phyloP scores from a whole-genome alignment of 148 eudicot genomes.

The Vaccinium macrocarpon region DNA sequence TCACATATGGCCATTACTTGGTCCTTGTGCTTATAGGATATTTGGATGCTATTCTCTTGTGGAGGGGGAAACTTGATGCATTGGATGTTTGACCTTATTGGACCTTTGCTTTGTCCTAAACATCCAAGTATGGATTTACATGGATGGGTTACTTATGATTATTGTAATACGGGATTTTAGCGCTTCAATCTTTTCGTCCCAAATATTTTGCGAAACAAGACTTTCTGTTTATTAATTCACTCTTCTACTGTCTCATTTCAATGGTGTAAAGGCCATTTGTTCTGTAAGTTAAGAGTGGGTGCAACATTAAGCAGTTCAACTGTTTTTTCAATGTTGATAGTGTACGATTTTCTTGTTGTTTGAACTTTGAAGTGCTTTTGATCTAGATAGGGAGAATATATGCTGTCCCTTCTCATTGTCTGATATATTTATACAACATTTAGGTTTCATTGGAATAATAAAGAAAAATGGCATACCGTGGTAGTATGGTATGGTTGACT shows the following conservation, averaged over 20 bases:
- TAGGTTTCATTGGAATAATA: background rate
- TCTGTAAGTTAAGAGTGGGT: background rate
- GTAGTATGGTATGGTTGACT: background rate
- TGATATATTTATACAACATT: background rate
- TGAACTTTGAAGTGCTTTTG: background rate
- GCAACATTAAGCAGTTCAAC: constrained; percentile 2
- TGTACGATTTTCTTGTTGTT: constrained; percentile 9
- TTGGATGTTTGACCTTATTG: background rate
- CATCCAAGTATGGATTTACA: background rate
- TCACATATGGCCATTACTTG: background rate
- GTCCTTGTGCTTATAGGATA: background rate
- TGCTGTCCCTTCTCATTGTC: background rate
- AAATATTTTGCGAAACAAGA: background rate
- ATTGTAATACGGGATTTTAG: background rate
- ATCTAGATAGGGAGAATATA: background rate
- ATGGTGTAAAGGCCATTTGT: background rate
- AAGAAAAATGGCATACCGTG: background rate
- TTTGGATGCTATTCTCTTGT: background rate
- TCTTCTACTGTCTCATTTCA: background rate
- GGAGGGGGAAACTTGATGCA: background rate
- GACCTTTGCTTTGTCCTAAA: background rate
- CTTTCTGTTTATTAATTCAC: background rate
- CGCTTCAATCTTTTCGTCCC: background rate
- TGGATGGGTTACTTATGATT: background rate
- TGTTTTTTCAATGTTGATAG: too few relatives aligned